Evolutionary conservation across 495 filamentous ascomycete genomes (phyloP).

Genomic region (Saxispiralis lemnorum): DNA sequence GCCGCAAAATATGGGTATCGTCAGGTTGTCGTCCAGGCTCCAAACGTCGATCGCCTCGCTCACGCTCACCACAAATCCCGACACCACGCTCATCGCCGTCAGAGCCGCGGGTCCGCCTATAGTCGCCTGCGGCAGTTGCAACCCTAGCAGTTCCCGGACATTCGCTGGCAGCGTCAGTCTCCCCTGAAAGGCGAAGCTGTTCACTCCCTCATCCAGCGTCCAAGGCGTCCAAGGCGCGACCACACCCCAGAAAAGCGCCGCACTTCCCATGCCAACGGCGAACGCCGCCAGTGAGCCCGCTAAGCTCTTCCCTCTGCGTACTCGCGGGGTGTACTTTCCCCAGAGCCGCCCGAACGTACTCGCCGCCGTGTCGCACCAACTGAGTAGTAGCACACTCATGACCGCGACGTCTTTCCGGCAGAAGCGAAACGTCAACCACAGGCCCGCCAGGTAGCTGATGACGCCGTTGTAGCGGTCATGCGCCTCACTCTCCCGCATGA

Average conservation of each 20-base stretch:
- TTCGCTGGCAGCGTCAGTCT: constrained; percentile 43
- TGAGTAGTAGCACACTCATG: constrained; percentile 71
- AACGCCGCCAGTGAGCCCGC: constrained; percentile 77
- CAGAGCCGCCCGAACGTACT: constrained; percentile 80
- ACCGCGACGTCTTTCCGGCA: constrained; percentile 91
- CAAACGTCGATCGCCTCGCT: constrained; percentile 86
- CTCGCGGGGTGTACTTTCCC: constrained; percentile 67
- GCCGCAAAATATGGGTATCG: constrained; percentile 82
- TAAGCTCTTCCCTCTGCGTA: constrained; percentile 76
- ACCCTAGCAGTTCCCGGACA: constrained; percentile 24
- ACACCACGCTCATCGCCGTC: constrained; percentile 70
- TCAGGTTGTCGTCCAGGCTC: constrained; percentile 91
- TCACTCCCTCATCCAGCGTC: constrained; percentile 35
- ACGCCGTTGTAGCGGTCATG: constrained; percentile 75
- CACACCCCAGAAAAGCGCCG: constrained; percentile 73
- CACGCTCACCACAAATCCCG: constrained; percentile 66
- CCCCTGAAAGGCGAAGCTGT: constrained; percentile 69
- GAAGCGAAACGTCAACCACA: constrained; percentile 67
- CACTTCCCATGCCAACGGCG: constrained; percentile 60
- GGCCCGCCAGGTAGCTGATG: constrained; percentile 85
- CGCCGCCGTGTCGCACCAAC: constrained; percentile 95
- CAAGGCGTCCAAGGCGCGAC: constrained; percentile 34
- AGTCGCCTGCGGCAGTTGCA: constrained; percentile 28
- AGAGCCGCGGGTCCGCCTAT: constrained; percentile 53
- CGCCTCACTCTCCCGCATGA: constrained; percentile 95